Percentiles rank a stretch among this genome's conserved stretches.
phyloP scores from a whole-genome alignment of 1,139 yeast species.

The Suhomyces panamericanus region DNA sequence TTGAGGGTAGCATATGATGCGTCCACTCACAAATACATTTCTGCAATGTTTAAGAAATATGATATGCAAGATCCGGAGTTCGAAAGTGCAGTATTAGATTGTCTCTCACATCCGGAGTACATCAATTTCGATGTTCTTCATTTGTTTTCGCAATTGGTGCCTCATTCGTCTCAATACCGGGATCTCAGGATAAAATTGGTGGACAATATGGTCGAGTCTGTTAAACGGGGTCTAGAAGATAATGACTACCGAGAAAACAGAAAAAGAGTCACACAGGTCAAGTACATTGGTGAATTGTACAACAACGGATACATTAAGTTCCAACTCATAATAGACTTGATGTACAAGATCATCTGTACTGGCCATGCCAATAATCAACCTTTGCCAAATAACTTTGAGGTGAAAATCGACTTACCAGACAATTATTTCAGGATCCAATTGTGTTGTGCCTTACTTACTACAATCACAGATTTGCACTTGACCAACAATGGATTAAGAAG shows the following conservation, averaged over 20 bases:
- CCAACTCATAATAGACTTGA: conserved; percentile 49
- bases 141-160: conserved; percentile 51
- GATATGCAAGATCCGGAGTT: conserved; percentile 47
- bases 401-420: conserved; percentile 57
- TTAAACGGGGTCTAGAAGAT: conserved; percentile 65
- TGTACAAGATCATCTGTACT: conserved; percentile 61
- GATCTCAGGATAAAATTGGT: conserved; percentile 47
- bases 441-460: conserved; percentile 31
- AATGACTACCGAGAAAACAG: conserved; percentile 63
- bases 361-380: conserved; percentile 73
- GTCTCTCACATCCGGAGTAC: conserved; percentile 63
- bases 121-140: conserved; percentile 58
- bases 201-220: conserved; percentile 66
- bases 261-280: conserved; percentile 60
- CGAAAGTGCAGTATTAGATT: conserved; percentile 41
- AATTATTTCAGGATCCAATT: conserved; percentile 74
- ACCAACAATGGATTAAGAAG: background rate
- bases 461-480: conserved; percentile 12
- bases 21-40: conserved; percentile 35
- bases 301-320: conserved; percentile 50
- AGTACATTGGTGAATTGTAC: conserved; percentile 59
- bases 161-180: conserved; percentile 26
- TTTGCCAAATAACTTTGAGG: conserved; percentile 40
- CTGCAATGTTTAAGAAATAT: conserved; percentile 43
- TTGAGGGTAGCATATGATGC: conserved; percentile 51